Evolutionary conservation across 345 rosid genomes (phyloP), one percentile per base, ranked within the genome.

Genomic region (Litchi chinensis): DNA sequence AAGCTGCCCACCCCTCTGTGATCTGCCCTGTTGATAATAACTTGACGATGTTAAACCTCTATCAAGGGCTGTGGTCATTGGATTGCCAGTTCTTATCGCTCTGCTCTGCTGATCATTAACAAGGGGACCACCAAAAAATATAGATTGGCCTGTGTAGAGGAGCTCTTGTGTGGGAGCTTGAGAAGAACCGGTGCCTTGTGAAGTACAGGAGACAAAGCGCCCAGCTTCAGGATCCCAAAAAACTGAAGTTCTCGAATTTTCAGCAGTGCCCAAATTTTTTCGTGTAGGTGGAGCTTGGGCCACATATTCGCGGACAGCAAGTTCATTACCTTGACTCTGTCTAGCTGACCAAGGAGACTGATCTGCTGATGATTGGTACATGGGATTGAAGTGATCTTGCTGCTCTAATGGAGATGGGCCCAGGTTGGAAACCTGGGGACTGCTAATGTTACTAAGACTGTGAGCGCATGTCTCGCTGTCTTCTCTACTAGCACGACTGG

Each of bases 211-310:
- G 39, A 92, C 91, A 15, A 92, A 95, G 71, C 94, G 90, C 69
- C 94, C 95, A 3, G 98, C 98, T 83, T 92, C 94, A 63, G 85
- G 95, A 85, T 95, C 95, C 98, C 98, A 93, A 73, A 89, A 86
- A 7, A 95, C 95, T 9, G 93, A 86, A 73, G 82, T 86, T 79
- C 88, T 87, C 9, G 80, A 64, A 77, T 68, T 87, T 79, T 88
- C 91, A 57, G 77, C 52, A 22, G 75, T 50, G 46, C 85, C 79
- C 7, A 54, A n/a, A 77, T 84, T 84, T 70, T 83, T 86, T 82
- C 93, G 80, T 50, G 39, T n/a, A 16, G 88, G 88, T 77, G 68
- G 88, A 80, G 68, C 40, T 37, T 40, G 83, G 6, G 85, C 81
- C 22, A 21, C 81, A 75, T 83, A 79, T 63, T 69, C 84, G 0